Evolutionary conservation across 352 stramenopile species (phyloP).

Genomic region (Hyphochytrium catenoides): DNA sequence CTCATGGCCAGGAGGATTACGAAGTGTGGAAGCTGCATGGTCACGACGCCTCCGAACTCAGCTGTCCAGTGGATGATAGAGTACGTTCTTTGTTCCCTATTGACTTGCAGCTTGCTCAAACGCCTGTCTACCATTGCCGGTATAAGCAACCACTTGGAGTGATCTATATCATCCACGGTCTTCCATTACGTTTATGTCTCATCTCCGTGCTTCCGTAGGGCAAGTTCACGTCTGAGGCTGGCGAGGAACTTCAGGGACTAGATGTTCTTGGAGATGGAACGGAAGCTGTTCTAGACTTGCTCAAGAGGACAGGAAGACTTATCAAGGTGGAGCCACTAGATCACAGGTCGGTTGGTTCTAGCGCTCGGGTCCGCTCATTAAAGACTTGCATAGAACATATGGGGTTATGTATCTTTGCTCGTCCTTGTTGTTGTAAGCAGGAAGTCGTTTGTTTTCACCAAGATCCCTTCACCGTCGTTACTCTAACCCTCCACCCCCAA

Average conservation of each 20-base stretch:
- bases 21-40: constrained; percentile 39
- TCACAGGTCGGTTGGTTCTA: no score
- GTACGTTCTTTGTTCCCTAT: constrained; percentile 17
- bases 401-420: no score
- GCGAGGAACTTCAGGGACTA: constrained; percentile 53
- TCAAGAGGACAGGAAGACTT: constrained; percentile 47
- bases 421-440: no score
- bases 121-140: no score
- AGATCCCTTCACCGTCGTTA: no score
- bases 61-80: constrained; percentile 33
- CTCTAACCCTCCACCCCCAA: no score
- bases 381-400: constrained; percentile 1
- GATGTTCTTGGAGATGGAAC: constrained; percentile 79
- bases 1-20: constrained; percentile 91
- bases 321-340: constrained; percentile 62
- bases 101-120: not conserved
- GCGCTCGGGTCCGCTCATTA: no score
- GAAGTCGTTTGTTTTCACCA: no score
- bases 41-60: constrained; percentile 5
- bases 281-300: constrained; percentile 58
- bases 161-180: no score
- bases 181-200: no score
- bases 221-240: constrained; percentile 74
- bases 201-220: constrained; percentile 18
- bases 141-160: no score